A percentile compares a stretch with the other conserved stretches of the same genome.
These are phyloP conservation scores for Wickerhamiella vanderwaltii DNA, from an alignment of 805 yeast genomes.

Conservation along the genomic window DNA sequence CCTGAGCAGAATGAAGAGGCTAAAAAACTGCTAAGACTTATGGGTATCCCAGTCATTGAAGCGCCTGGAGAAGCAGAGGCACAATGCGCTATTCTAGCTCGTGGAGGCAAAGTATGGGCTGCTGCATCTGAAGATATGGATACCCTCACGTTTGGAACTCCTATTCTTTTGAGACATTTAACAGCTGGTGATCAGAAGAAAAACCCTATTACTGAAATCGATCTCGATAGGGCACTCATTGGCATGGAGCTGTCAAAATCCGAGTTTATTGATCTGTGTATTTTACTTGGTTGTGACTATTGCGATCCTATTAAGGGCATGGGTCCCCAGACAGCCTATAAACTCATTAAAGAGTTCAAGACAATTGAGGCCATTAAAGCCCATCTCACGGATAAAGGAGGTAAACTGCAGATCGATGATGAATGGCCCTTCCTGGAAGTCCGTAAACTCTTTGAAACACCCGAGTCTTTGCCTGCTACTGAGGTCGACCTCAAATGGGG, in stretches of 20 bases:
- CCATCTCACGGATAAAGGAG: conserved; percentile 39
- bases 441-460: conserved; percentile 65
- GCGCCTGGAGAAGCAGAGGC: conserved; percentile 99
- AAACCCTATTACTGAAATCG: conserved; percentile 78
- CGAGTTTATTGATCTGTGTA: conserved; percentile 83
- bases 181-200: conserved; percentile 92
- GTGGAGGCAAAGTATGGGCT: conserved; percentile 83
- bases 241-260: conserved; percentile 62
- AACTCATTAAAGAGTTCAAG: conserved; percentile 75
- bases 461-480: conserved; percentile 58
- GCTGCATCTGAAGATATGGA: conserved; percentile 99
- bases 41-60: conserved; percentile 90
- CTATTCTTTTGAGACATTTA: conserved; percentile 70
- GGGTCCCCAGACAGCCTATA: conserved; percentile 90
- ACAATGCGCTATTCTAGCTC: conserved; percentile 89
- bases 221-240: conserved; percentile 52
- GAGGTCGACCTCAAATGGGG: conserved; percentile 70
- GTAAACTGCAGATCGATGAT: conserved; percentile 77
- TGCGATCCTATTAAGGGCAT: conserved; percentile 91
- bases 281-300: conserved; percentile 91
- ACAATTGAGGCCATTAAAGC: conserved; percentile 68
- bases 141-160: conserved; percentile 84
- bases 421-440: conserved; percentile 91
- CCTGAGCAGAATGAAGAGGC: conserved; percentile 91
- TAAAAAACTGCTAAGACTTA: conserved; percentile 57